Evolutionary conservation across 179 eudicot species (phyloP), one percentile per base, ranked within the genome.

Genomic region (Beta corolliflora): DNA sequence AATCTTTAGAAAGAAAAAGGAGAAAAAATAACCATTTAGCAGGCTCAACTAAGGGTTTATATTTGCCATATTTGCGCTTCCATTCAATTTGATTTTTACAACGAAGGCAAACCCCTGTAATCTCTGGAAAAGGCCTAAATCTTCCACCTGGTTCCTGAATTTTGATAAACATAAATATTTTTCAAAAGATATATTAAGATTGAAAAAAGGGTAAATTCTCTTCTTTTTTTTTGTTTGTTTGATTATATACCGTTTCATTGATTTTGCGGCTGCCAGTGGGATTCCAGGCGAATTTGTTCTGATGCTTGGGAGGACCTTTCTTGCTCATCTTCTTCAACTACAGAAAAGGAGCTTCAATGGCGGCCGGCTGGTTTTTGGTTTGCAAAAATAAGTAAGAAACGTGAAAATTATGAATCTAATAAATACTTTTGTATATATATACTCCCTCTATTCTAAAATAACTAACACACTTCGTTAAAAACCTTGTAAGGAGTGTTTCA

Each of bases 11-110:
- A 25, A 76, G 53, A 41, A 29, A 21, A 1, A 14, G 63, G 21
- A 81, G 29, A 71, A 36, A 15, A 23, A 29, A 5, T 36, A 72
- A 95, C 98, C 99, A 95, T 85, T 95, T 95, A 19, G 98, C 85
- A 69, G 99, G 93, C 78, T 95, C 97, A 11, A 87, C 73, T 11
- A 95, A 89, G 74, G 92, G 85, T 81, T 95, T 95, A 87, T 95
- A 95, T 83, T 95, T 95, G 79, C 99, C 99, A 69, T 95, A 95
- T 81, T 91, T 95, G 79, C 98, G 95, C 66, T 95, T 95, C 99
- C 99, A 95, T 77, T 92, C 99, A 73, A 95, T 95, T 79, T 95
- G 98, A n/a, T 91, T 97, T 76, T 80, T 92, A 77, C 99, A 95
- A 19, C 98, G 92, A 29, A 29, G 88, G 82, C 99, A 95, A 7